These are phyloP conservation scores for Chrysophaeum taylorii DNA, from an alignment of 352 stramenopile genomes.

Conservation along the genomic window DNA sequence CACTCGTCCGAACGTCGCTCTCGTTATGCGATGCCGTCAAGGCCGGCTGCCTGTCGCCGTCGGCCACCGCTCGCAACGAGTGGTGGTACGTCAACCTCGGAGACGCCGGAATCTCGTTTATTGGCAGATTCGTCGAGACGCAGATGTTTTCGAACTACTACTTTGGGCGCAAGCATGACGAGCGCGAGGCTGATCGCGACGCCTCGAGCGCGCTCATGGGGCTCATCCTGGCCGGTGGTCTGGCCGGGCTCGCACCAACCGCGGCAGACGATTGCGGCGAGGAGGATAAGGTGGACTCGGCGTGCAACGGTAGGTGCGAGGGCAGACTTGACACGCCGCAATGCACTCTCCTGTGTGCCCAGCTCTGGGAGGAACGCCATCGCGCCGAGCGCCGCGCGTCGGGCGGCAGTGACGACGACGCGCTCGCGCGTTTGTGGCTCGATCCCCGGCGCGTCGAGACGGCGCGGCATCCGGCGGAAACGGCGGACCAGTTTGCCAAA, in stretches of 20 bases:
- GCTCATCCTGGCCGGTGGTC: no score
- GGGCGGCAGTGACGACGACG: no score
- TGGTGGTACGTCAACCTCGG: background rate
- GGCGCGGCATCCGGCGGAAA: background rate
- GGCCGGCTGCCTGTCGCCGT: background rate
- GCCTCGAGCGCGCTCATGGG: background rate
- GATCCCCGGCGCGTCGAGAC: background rate
- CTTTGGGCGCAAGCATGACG: background rate
- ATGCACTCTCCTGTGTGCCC: constrained; percentile 13
- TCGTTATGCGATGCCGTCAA: no score
- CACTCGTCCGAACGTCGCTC: no score
- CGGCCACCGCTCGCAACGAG: background rate
- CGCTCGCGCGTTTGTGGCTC: no score
- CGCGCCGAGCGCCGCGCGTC: no score
- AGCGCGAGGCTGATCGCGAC: background rate
- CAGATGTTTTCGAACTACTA: constrained; percentile 6
- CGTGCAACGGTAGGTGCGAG: constrained; percentile 15
- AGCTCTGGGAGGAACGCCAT: constrained; percentile 14
- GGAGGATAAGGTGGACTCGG: background rate
- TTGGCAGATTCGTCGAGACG: background rate
- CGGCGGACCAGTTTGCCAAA: background rate
- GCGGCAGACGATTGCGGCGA: background rate
- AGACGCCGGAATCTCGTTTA: background rate
- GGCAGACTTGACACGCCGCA: constrained; percentile 4
- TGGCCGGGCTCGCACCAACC: no score